Evolutionary conservation across 2,329 filamentous ascomycete genomes (phyloP).

Genomic region (Paracoccidioides lutzii): DNA sequence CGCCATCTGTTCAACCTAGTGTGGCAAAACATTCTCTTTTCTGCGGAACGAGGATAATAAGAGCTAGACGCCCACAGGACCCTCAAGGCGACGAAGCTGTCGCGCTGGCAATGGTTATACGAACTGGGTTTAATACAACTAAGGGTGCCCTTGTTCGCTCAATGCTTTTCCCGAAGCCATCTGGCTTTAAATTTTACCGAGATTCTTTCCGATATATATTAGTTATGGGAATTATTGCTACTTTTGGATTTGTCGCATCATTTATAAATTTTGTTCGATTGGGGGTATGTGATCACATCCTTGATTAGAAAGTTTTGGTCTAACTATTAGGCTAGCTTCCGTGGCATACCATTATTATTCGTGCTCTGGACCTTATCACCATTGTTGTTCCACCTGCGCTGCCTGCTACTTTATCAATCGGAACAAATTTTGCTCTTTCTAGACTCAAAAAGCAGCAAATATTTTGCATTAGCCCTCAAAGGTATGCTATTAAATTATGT

Average conservation of each 20-base stretch:
- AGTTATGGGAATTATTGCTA: constrained; percentile 81
- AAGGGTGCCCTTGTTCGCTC: constrained; percentile 92
- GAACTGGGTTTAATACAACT: constrained; percentile 94
- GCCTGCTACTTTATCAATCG: constrained; percentile 88
- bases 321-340: constrained; percentile 40
- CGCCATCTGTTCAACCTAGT: constrained; percentile 69
- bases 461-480: constrained; percentile 94
- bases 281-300: constrained; percentile 32
- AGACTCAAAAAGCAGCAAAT: constrained; percentile 81
- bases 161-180: constrained; percentile 97
- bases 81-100: constrained; percentile 77
- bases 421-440: constrained; percentile 84
- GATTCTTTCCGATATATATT: constrained; percentile 97
- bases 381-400: constrained; percentile 94
- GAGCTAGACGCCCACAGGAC: constrained; percentile 76
- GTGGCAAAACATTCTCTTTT: constrained; percentile 85
- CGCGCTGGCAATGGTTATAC: constrained; percentile 78
- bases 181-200: constrained; percentile 95
- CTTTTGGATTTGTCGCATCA: constrained; percentile 77
- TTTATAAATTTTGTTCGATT: constrained; percentile 87
- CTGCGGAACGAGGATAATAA: constrained; percentile 87
- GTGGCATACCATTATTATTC: constrained; percentile 83
- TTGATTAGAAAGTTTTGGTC: constrained; percentile 2
- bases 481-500: constrained; percentile 16
- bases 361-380: constrained; percentile 88